Percentiles rank a stretch among this genome's conserved stretches.
phyloP scores from a whole-genome alignment of 2,329 filamentous ascomycete species.

The Colletotrichum godetiae region DNA sequence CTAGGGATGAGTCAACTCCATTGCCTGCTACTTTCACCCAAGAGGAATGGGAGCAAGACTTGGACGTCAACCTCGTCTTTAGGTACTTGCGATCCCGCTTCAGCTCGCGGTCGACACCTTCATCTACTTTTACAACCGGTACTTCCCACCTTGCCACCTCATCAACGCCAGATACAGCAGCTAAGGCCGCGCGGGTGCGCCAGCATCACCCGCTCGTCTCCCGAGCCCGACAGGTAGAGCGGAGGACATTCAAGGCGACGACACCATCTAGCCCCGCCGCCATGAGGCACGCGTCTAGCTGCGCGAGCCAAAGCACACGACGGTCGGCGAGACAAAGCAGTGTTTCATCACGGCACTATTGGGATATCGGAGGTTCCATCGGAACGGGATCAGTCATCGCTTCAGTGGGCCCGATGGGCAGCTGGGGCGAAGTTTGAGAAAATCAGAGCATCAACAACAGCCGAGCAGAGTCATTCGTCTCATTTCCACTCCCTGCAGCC shows the following conservation, averaged over 20 bases:
- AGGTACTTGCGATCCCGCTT: conserved; percentile 85
- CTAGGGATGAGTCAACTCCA: conserved; percentile 28
- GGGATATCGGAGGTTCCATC: conserved; percentile 87
- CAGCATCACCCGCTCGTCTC: conserved; percentile 90
- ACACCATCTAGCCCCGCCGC: conserved; percentile 60
- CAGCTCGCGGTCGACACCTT: conserved; percentile 59
- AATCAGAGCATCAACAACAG: neutral
- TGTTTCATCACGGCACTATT: conserved; percentile 85
- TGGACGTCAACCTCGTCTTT: conserved; percentile 93
- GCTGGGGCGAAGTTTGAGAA: conserved; percentile 79
- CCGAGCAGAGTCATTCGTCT: neutral
- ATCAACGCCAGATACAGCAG: conserved; percentile 73
- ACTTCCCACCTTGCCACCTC: conserved; percentile 60
- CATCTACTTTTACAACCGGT: conserved; percentile 53
- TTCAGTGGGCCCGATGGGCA: conserved; percentile 75
- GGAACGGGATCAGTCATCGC: conserved; percentile 80
- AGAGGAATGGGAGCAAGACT: conserved; percentile 93
- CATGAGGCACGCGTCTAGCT: conserved; percentile 71
- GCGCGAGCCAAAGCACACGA: conserved; percentile 88
- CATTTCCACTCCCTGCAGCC: neutral
- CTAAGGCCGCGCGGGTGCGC: conserved; percentile 84
- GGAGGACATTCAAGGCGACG: conserved; percentile 67
- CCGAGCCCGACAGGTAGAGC: conserved; percentile 62
- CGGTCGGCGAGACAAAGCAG: conserved; percentile 75
- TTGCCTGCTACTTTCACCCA: conserved; percentile 60